Evolutionary conservation across 768 basidiomycete species (phyloP).

Genomic region (Daedaleopsis nitida): DNA sequence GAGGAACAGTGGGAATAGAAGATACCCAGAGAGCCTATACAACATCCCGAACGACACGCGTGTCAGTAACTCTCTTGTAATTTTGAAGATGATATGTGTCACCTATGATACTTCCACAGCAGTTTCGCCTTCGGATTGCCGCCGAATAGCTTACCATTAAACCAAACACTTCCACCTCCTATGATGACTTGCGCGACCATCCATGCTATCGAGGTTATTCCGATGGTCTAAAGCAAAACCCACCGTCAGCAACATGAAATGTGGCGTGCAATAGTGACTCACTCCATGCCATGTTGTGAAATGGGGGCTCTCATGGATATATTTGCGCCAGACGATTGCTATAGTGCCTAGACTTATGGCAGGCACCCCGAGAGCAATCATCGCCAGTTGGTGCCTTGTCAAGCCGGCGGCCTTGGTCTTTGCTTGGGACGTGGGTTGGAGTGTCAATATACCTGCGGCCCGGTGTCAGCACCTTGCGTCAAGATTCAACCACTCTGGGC

Average conservation of each 20-base stretch:
- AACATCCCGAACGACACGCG: background rate
- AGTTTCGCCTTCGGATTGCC: conserved; percentile 70
- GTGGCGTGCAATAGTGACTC: conserved; percentile 27
- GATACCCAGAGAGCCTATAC: conserved; percentile 69
- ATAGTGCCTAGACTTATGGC: conserved; percentile 58
- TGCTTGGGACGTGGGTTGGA: conserved; percentile 72
- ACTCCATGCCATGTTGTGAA: conserved; percentile 80
- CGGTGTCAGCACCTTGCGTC: background rate
- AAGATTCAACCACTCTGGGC: too few species aligned
- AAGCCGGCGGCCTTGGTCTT: conserved; percentile 68
- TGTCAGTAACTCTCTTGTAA: background rate
- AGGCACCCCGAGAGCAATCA: conserved; percentile 57
- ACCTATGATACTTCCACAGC: conserved; percentile 87
- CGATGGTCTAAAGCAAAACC: conserved; percentile 46
- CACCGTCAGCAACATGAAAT: conserved; percentile 1
- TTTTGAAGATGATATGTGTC: conserved; percentile 3
- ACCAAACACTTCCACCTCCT: conserved; percentile 82
- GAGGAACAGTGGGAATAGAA: conserved; percentile 61
- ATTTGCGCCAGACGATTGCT: conserved; percentile 68
- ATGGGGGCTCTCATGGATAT: conserved; percentile 49
- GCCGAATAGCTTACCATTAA: conserved; percentile 66
- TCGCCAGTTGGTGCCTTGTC: conserved; percentile 65
- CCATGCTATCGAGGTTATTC: conserved; percentile 64
- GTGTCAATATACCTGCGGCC: conserved; percentile 65
- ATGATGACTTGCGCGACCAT: conserved; percentile 58